These are phyloP conservation scores for Solanum boliviense DNA, from an alignment of 257 asterid genomes.

Conservation along the genomic window DNA sequence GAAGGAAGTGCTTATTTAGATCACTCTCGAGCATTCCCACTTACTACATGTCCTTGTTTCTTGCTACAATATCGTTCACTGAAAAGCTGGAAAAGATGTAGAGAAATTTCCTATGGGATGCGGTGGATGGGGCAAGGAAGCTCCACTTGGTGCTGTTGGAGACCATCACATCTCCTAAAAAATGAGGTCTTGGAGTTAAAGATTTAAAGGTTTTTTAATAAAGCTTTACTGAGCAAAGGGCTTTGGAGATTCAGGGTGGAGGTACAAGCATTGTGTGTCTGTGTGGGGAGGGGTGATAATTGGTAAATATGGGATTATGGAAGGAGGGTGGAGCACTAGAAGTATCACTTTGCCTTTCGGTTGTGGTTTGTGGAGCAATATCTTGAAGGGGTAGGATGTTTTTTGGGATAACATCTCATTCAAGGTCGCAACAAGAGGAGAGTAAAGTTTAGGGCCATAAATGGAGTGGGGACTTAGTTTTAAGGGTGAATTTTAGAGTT, in stretches of 20 bases:
- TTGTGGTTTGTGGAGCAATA: background rate
- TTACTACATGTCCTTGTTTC: background rate
- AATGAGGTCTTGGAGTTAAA: background rate
- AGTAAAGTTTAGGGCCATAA: background rate
- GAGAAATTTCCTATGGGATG: background rate
- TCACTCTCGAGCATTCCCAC: background rate
- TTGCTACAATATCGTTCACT: background rate
- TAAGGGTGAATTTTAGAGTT: background rate
- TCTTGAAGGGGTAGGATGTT: background rate
- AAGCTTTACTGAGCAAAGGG: background rate
- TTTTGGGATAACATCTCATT: background rate
- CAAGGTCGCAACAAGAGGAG: background rate
- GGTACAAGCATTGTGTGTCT: background rate
- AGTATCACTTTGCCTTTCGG: background rate
- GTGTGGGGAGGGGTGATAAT: background rate
- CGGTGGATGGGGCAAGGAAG: background rate
- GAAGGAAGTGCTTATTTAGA: background rate
- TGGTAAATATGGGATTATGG: background rate
- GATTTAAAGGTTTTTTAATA: background rate
- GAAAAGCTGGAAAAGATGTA: background rate
- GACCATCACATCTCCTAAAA: background rate
- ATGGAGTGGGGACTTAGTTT: background rate
- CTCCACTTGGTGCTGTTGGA: background rate
- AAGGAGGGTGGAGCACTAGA: background rate
- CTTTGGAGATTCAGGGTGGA: background rate